phyloP scores from a whole-genome alignment of 192 early-diverging fungal species.

The Coemansia sp. region DNA sequence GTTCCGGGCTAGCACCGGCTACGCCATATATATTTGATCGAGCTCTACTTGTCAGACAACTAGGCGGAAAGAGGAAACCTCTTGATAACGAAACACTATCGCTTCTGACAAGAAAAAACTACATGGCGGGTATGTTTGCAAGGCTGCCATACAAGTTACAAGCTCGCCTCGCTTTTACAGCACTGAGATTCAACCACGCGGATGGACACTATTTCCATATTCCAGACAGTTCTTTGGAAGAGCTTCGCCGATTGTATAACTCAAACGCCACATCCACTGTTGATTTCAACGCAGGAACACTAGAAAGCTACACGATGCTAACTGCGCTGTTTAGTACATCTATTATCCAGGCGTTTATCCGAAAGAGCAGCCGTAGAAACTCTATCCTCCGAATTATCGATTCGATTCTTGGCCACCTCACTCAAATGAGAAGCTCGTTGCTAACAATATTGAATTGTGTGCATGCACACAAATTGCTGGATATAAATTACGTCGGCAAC shows the following conservation, averaged over 20 bases:
- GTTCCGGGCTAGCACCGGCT: background rate
- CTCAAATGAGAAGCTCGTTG: background rate
- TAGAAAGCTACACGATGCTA: conserved; percentile 23
- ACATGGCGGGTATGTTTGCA: conserved; percentile 5
- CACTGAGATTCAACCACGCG: conserved; percentile 10
- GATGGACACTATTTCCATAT: conserved; percentile 33
- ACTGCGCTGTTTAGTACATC: conserved; percentile 23
- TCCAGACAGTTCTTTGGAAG: conserved; percentile 13
- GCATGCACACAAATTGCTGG: conserved; percentile 15
- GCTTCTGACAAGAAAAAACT: conserved; percentile 8
- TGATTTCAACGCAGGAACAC: background rate
- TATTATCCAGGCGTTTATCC: conserved; percentile 18
- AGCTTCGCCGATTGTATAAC: conserved; percentile 8
- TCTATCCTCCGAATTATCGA: background rate
- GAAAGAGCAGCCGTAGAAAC: background rate
- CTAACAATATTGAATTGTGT: conserved; percentile 24
- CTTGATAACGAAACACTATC: conserved; percentile 1
- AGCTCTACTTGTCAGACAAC: background rate
- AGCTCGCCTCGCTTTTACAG: conserved; percentile 15
- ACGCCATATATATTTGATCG: conserved; percentile 21
- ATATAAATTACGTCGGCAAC: conserved; percentile 36
- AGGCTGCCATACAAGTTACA: conserved; percentile 16
- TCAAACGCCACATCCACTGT: background rate
- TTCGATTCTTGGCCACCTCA: background rate
- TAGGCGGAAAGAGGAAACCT: background rate